Evolutionary conservation across 1,284 basidiomycete genomes (phyloP).

Genomic region (Sanguinoderma infundibulare): DNA sequence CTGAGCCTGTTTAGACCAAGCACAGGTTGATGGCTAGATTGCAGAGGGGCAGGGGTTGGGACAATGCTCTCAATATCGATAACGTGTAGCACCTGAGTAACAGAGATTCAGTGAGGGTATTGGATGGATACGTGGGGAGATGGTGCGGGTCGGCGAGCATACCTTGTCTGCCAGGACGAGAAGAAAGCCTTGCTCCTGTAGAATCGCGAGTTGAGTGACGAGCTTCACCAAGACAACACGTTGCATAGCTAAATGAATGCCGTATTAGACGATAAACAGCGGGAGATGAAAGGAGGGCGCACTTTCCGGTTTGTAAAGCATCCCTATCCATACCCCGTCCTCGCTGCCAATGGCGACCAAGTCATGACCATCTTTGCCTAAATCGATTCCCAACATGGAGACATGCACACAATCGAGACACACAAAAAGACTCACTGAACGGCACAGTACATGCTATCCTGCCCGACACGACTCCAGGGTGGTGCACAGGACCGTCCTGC

Average conservation of each 20-base stretch:
- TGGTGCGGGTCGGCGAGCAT: constrained; percentile 16
- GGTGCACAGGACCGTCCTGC: constrained; percentile 63
- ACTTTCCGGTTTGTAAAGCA: constrained; percentile 86
- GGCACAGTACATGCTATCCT: constrained; percentile 93
- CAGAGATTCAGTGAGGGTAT: background rate
- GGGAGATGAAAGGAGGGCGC: constrained; percentile 32
- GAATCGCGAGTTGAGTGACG: constrained; percentile 92
- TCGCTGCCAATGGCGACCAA: constrained; percentile 94
- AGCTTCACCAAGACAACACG: constrained; percentile 84
- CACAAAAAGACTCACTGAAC: constrained; percentile 65
- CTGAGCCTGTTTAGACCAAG: constrained; percentile 80
- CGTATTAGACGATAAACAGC: background rate
- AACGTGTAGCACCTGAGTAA: constrained; percentile 12
- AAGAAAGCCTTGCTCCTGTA: constrained; percentile 94
- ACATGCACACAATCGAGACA: background rate
- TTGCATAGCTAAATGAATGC: constrained; percentile 64
- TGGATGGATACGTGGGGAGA: background rate
- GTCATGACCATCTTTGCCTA: constrained; percentile 76
- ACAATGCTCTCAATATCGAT: constrained; percentile 20
- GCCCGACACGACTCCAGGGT: constrained; percentile 78
- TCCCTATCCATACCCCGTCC: constrained; percentile 96
- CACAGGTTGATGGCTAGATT: background rate
- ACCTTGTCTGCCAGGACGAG: constrained; percentile 93
- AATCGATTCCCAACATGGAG: constrained; percentile 42
- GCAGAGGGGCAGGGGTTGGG: background rate